Evolutionary conservation across 345 rosid genomes (phyloP).

Genomic region (Xanthoceras sorbifolium): DNA sequence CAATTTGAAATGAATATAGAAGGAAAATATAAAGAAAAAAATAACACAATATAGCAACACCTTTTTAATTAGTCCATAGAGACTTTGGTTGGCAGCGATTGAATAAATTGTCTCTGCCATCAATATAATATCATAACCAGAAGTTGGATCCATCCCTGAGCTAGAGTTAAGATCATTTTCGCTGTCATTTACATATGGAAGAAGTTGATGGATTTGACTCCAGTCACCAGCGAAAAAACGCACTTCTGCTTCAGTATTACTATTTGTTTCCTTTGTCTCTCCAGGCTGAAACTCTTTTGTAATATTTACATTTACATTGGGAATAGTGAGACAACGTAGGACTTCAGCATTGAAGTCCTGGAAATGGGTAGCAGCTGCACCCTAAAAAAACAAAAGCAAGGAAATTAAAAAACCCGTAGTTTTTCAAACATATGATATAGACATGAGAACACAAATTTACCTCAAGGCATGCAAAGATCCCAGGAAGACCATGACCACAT

Average conservation of each 20-base stretch:
- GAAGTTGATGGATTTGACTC: slow-evolving; percentile 68
- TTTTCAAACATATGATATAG: slow-evolving; percentile 10
- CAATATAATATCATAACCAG: slow-evolving; percentile 76
- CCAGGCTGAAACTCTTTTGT: slow-evolving; percentile 27
- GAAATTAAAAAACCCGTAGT: slow-evolving; percentile 11
- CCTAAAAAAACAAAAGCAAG: slow-evolving; percentile 42
- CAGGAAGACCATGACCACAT: slow-evolving; percentile 95
- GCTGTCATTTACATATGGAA: slow-evolving; percentile 44
- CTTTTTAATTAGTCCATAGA: slow-evolving; percentile 74
- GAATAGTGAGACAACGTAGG: slow-evolving; percentile 75
- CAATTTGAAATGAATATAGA: not conserved
- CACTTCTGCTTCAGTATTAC: slow-evolving; percentile 28
- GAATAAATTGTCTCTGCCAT: slow-evolving; percentile 96
- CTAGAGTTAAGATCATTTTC: slow-evolving; percentile 31
- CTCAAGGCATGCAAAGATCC: slow-evolving; percentile 77
- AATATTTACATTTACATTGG: slow-evolving; percentile 63
- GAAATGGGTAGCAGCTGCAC: slow-evolving; percentile 68
- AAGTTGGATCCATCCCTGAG: slow-evolving; percentile 24
- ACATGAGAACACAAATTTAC: slow-evolving; percentile 32
- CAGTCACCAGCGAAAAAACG: slow-evolving; percentile 90
- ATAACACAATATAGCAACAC: slow-evolving; percentile 29
- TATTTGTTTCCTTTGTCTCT: slow-evolving; percentile 17
- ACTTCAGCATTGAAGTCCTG: slow-evolving; percentile 97
- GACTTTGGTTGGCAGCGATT: slow-evolving; percentile 59
- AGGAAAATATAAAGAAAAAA: not conserved